Percentiles rank a stretch among this genome's conserved stretches.
These are phyloP conservation scores for Emmonsia crescens DNA, from an alignment of 2,329 filamentous ascomycete species.

Conservation along the genomic window DNA sequence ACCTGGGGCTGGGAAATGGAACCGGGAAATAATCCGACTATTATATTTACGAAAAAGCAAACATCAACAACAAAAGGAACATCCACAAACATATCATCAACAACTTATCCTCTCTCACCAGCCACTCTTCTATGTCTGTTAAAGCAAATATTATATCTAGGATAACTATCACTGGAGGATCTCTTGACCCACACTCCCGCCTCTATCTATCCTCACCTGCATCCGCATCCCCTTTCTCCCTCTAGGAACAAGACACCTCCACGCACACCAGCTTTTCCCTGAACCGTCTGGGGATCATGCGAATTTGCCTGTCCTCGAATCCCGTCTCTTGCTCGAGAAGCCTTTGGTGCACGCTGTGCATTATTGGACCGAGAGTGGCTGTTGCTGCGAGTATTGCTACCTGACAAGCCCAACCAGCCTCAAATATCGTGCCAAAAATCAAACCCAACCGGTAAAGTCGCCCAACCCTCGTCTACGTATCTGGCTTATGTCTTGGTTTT, in stretches of 20 bases:
- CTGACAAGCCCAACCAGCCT: conserved; percentile 4
- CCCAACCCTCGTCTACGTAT: background rate
- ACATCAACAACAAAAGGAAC: background rate
- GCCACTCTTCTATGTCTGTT: background rate
- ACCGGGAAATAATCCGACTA: too few relatives aligned
- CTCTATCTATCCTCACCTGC: background rate
- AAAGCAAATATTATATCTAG: background rate
- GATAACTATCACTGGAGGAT: background rate
- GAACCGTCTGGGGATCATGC: background rate
- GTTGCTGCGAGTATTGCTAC: conserved; percentile 4
- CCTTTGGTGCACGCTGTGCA: background rate
- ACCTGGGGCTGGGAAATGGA: background rate
- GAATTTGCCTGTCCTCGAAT: background rate
- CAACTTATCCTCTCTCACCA: background rate
- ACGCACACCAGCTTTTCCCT: background rate
- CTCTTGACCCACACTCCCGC: background rate
- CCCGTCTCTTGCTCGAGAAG: background rate
- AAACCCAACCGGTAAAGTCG: background rate
- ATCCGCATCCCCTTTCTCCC: too few relatives aligned
- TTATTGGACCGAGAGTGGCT: conserved; percentile 3
- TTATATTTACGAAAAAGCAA: too few relatives aligned
- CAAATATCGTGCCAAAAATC: background rate
- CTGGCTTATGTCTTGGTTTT: background rate
- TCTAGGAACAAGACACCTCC: background rate
- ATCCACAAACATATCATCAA: background rate